phyloP scores from a whole-genome alignment of 371 early-diverging fungal genomes.

The Actinomucor elegans region DNA sequence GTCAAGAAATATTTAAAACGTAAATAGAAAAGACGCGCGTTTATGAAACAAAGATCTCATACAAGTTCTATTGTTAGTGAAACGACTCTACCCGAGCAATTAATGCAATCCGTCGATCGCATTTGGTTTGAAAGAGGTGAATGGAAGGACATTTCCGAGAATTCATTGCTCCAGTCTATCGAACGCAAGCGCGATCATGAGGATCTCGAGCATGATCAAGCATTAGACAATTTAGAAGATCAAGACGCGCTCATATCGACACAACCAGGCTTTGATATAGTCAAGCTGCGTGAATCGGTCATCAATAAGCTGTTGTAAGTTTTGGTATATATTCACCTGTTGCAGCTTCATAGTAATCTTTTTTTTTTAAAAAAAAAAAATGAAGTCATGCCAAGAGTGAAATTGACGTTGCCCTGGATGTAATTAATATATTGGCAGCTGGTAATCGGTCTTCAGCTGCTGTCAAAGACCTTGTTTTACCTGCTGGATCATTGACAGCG shows the following conservation, averaged over 20 bases:
- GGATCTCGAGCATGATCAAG: slow-evolving; percentile 1
- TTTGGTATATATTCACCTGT: no score
- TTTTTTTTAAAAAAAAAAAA: not conserved
- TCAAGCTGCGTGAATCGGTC: slow-evolving; percentile 43
- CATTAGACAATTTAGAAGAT: not conserved
- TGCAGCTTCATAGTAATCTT: not conserved
- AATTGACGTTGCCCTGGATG: slow-evolving; percentile 72
- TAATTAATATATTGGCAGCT: slow-evolving; percentile 66
- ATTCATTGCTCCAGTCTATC: slow-evolving; percentile 31
- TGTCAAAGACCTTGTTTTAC: slow-evolving; percentile 39
- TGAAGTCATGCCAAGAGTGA: slow-evolving; percentile 69
- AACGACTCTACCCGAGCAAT: slow-evolving; percentile 49
- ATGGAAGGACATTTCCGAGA: slow-evolving; percentile 53
- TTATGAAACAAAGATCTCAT: not conserved
- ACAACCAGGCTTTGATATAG: slow-evolving; percentile 33
- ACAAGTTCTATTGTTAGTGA: slow-evolving; percentile 35
- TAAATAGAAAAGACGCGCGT: slow-evolving; percentile 16
- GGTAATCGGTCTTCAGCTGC: slow-evolving; percentile 41
- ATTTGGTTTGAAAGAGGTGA: slow-evolving; percentile 58
- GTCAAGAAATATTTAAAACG: slow-evolving; percentile 57
- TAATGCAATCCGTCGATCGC: slow-evolving; percentile 57
- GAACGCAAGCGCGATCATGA: slow-evolving; percentile 7
- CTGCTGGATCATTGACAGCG: slow-evolving; percentile 54
- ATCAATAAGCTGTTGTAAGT: slow-evolving; percentile 45
- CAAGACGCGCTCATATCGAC: slow-evolving; percentile 4